Base-by-base conservation (phyloP, 1,139 yeast genomes). In the Martiniozyma asiatica region DNA sequence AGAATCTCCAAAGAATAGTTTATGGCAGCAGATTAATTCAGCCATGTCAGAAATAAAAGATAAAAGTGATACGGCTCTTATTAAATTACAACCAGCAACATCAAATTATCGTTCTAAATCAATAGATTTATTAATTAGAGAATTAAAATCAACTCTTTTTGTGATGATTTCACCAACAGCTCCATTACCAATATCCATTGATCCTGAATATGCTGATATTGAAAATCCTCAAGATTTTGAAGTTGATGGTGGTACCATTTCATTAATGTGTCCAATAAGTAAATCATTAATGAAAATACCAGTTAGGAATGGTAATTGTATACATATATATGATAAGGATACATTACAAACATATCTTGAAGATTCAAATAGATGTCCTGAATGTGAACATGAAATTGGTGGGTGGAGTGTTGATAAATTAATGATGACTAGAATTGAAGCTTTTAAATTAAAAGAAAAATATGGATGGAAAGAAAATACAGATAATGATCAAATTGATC, bases 171-270 rank as follows among this genome's bases (percentile, higher is more conserved):
- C 40, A 19, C 53, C 55, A 0, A 46, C 47, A 8, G 53, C 51
- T 4, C 62, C 60, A 5, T 25, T 58, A 6, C 62, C 63, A 2
- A 40, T 38, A n/a, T 25, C 17, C 14, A 20, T 24, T 8, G 32
- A 29, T 18, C 32, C 32, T 3, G 32, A 24, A 2, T 30, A 31
- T 12, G 30, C 21, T 6, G 36, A 34, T 25, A 35, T 34, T 16
- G 45, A 38, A 5, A 48, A 43, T n/a, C 56, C 48, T 1, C 67
- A 58, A 15, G 59, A 74, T 13, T 35, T 77, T 24, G 67, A 63
- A 25, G 64, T 77, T 5, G 69, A 69, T 3, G 92, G 89, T 31
- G 89, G 89, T 22, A 68, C 58, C 31, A 58, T 79, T 13, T 70
- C 74, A 25, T 50, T 79, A 33, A 63, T 60, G 24, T 82, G 84